Base-by-base conservation (phyloP, 1,284 basidiomycete species). In the Agaricales sp. region DNA sequence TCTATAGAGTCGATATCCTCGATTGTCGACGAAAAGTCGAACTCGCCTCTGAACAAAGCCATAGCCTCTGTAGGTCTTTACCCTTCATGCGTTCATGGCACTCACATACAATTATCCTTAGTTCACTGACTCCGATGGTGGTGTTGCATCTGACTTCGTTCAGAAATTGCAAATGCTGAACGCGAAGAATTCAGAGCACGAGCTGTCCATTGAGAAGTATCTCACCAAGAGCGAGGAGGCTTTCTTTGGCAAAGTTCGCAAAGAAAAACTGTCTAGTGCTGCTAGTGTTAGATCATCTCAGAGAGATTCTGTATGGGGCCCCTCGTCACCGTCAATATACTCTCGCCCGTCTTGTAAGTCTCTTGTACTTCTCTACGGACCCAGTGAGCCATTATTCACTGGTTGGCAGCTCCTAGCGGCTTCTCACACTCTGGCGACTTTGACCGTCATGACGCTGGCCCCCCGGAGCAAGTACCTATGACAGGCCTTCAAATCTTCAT, bases 71-170 rank as follows among this genome's bases (percentile, higher is more conserved):
- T 89, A 61, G 59, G 78, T 67, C 21, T 60, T 11, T 44, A 45
- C 47, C 18, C 49, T 35, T 50, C 1, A 3, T 43, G 35, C 18
- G 20, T 25, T 45, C 12, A 19, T 11, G 52, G 26, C 54, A 45
- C 21, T 35, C 14, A 41, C 26, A 39, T 11, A n/a, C n/a, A 25
- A 47, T 48, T 48, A 45, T 46, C 45, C 51, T 16, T 54, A 88
- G 82, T 95, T 95, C 67, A 95, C 92, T 23, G 92, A 94, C 65
- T 75, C 87, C 1, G 89, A 94, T 62, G 92, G 92, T 43, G 89
- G 90, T 52, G 91, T 95, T 47, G 86, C 91, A 13, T 79, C 86
- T 47, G 82, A 88, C 48, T 94, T 96, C 62, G 85, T 94, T 21
- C 81, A 88, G 58, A 92, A 88, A 62, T 68, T 96, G 43, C 83